A percentile compares a stretch with the other conserved stretches of the same genome.
Conservation (phyloP, 495 filamentous ascomycete species). For the Gamarada debralockiae region DNA sequence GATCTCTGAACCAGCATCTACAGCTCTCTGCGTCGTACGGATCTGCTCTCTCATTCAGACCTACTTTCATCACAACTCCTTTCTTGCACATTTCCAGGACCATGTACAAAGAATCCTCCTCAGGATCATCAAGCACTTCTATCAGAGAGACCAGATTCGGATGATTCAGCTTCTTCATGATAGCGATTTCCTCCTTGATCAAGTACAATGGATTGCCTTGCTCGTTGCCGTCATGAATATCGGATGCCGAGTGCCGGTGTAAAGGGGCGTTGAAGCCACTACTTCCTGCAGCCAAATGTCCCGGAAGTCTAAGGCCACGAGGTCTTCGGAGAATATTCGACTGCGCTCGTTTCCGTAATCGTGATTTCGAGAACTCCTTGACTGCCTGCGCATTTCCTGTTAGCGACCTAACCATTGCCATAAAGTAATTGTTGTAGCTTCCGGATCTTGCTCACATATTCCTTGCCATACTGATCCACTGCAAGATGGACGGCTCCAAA, state of each 20-base stretch:
- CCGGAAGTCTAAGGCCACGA: slow-evolving; percentile 47
- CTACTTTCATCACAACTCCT: slow-evolving; percentile 95
- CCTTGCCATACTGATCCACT: slow-evolving; percentile 82
- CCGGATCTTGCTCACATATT: slow-evolving; percentile 67
- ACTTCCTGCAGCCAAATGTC: slow-evolving; percentile 34
- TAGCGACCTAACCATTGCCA: not conserved
- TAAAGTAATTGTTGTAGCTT: not conserved
- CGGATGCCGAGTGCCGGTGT: slow-evolving; percentile 28
- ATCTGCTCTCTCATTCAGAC: slow-evolving; percentile 73
- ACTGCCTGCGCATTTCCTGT: slow-evolving; percentile 60
- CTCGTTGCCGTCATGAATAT: slow-evolving; percentile 47
- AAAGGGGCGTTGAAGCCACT: slow-evolving; percentile 23
- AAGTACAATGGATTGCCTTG: slow-evolving; percentile 78
- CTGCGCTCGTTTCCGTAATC: slow-evolving; percentile 87
- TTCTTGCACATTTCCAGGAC: slow-evolving; percentile 99
- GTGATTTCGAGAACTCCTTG: slow-evolving; percentile 95
- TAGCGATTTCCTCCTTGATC: slow-evolving; percentile 95
- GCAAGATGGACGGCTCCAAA: slow-evolving; percentile 94
- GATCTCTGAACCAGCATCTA: slow-evolving; percentile 88
- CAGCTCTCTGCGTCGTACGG: slow-evolving; percentile 84
- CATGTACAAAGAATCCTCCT: slow-evolving; percentile 96
- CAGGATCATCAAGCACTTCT: slow-evolving; percentile 92
- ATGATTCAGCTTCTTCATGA: slow-evolving; percentile 98
- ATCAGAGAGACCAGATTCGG: slow-evolving; percentile 87
- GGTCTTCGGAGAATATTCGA: slow-evolving; percentile 81